phyloP scores from a whole-genome alignment of 495 filamentous ascomycete genomes.

The Aspergillus leporis region DNA sequence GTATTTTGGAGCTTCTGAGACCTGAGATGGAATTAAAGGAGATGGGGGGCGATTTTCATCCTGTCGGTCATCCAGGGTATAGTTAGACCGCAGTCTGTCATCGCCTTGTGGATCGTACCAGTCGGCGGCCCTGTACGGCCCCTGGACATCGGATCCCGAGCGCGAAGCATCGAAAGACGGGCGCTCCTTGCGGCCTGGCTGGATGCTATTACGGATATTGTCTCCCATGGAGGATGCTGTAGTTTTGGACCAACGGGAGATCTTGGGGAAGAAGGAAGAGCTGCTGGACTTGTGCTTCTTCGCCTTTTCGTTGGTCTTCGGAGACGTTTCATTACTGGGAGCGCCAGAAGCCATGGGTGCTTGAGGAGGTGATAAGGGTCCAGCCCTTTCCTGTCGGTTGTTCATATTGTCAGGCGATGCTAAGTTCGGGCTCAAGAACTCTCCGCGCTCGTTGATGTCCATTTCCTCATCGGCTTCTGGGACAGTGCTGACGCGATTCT shows the following conservation, averaged over 20 bases:
- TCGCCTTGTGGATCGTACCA: conserved; percentile 65
- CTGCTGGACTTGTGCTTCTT: conserved; percentile 89
- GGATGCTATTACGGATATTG: conserved; percentile 53
- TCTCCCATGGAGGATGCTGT: conserved; percentile 76
- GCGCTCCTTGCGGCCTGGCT: conserved; percentile 48
- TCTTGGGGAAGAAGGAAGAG: conserved; percentile 88
- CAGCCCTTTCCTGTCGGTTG: conserved; percentile 50
- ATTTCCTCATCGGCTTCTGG: conserved; percentile 75
- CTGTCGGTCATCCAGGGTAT: conserved; percentile 54
- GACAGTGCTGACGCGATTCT: conserved; percentile 85
- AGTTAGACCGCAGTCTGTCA: conserved; percentile 70
- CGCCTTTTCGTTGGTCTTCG: conserved; percentile 69
- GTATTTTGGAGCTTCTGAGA: conserved; percentile 86
- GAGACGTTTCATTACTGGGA: conserved; percentile 74
- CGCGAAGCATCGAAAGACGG: conserved; percentile 61
- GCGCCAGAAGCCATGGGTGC: conserved; percentile 53
- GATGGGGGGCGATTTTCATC: conserved; percentile 58
- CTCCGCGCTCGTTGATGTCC: conserved; percentile 54
- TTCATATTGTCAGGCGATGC: conserved; percentile 29
- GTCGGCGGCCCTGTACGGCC: conserved; percentile 62
- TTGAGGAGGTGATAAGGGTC: conserved; percentile 71
- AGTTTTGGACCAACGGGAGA: conserved; percentile 96
- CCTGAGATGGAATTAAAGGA: conserved; percentile 60
- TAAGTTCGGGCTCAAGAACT: conserved; percentile 49
- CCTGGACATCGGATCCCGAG: conserved; percentile 65